A percentile compares a stretch with the other conserved stretches of the same genome.
Conservation (phyloP, 345 rosid genomes). For the Bruguiera sexangula region DNA sequence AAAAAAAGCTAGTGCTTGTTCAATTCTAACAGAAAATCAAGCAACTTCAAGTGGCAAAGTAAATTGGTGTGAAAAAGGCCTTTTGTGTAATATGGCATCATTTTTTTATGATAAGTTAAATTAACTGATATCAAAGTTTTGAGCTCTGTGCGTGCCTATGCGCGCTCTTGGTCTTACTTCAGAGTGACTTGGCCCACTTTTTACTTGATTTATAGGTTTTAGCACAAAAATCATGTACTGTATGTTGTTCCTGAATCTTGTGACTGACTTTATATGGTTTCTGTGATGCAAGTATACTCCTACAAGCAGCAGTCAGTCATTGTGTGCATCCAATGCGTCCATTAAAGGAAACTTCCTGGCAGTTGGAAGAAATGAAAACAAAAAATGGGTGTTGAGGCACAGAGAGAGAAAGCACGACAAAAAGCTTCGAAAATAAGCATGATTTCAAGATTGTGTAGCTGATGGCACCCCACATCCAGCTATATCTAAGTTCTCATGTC, state of each 20-base stretch:
- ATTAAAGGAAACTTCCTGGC: constrained; percentile 42
- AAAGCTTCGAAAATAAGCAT: neutral
- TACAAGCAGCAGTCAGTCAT: constrained; percentile 11
- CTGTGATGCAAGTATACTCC: neutral
- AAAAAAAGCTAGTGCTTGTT: neutral
- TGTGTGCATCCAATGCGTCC: constrained; percentile 25
- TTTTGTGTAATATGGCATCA: constrained; percentile 3
- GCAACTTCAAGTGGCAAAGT: neutral
- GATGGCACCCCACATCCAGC: too few relatives aligned
- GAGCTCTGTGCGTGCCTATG: neutral
- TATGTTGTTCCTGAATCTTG: neutral
- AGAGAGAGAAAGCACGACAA: neutral
- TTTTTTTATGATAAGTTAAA: neutral
- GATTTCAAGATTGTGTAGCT: too few relatives aligned
- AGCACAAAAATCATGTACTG: neutral
- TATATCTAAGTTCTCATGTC: too few relatives aligned
- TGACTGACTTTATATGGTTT: too few relatives aligned
- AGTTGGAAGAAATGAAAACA: constrained; percentile 2
- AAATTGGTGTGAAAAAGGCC: constrained; percentile 5
- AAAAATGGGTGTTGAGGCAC: neutral
- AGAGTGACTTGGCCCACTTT: constrained; percentile 2
- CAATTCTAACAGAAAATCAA: neutral
- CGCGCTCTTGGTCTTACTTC: neutral
- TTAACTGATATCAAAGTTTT: too few relatives aligned
- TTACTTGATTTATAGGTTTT: neutral